Percentiles rank a stretch among this genome's conserved stretches.
These are phyloP conservation scores for Lentinula detonsa DNA, from an alignment of 768 basidiomycete genomes.

Conservation along the genomic window DNA sequence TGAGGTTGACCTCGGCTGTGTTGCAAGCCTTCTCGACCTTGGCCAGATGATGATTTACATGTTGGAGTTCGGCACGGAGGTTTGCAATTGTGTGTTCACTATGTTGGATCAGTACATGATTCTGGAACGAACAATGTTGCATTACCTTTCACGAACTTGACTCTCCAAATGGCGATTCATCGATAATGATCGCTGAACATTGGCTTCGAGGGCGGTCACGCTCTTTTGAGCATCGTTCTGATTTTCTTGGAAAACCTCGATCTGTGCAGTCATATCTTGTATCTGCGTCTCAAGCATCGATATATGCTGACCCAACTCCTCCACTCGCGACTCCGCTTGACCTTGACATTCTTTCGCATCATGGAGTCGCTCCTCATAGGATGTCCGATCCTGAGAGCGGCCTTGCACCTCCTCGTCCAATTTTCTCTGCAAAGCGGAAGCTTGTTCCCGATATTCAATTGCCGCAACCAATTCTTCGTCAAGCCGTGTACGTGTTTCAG, in stretches of 20 bases:
- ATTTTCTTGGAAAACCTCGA: conserved; percentile 41
- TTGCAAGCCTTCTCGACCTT: conserved; percentile 53
- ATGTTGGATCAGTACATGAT: conserved; percentile 1
- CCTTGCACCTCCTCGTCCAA: conserved; percentile 32
- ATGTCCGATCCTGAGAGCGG: conserved; percentile 25
- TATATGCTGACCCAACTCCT: conserved; percentile 30
- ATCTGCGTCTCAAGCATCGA: conserved; percentile 31
- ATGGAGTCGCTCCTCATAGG: conserved; percentile 25
- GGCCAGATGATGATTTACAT: conserved; percentile 36
- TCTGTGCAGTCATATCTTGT: conserved; percentile 28
- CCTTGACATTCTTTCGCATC: conserved; percentile 19
- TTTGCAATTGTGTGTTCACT: conserved; percentile 42
- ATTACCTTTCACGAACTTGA: conserved; percentile 56
- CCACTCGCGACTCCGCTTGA: conserved; percentile 25
- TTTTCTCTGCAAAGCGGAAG: conserved; percentile 17
- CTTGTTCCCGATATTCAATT: conserved; percentile 24
- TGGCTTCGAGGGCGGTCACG: conserved; percentile 55
- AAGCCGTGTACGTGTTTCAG: conserved; percentile 7
- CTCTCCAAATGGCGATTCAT: conserved; percentile 57
- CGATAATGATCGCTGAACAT: conserved; percentile 59
- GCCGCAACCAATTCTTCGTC: conserved; percentile 12
- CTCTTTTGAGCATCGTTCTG: conserved; percentile 46
- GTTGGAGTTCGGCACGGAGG: conserved; percentile 32
- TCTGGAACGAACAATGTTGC: conserved; percentile 13
- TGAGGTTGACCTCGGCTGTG: conserved; percentile 59